Evolutionary conservation across 176 grass and related monocot species (phyloP).

Genomic region (Eremochloa ophiuroides): DNA sequence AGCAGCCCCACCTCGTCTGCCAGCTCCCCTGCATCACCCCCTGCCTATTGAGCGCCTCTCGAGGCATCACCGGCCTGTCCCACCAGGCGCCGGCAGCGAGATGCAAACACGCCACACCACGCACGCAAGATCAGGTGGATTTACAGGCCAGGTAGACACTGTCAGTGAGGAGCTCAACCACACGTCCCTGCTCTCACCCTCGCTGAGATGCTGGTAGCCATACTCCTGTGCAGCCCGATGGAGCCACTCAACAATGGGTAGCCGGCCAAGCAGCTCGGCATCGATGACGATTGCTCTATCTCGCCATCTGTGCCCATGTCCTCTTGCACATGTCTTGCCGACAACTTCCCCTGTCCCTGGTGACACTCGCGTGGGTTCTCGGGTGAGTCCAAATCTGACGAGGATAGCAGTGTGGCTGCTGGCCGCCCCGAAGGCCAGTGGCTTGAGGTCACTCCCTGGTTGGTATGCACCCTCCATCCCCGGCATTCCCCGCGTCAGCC

Average conservation of each 20-base stretch:
- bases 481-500: constrained; percentile 3
- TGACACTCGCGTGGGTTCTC: background rate
- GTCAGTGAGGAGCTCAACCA: background rate
- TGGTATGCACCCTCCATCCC: too few species aligned
- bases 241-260: background rate
- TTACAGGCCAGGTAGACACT: background rate
- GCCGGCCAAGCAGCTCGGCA: background rate
- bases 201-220: background rate
- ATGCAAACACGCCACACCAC: background rate
- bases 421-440: background rate
- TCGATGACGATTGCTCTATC: background rate
- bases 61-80: background rate
- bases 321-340: too few species aligned
- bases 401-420: rapidly evolving
- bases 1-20: background rate
- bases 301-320: background rate
- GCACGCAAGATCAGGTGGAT: background rate
- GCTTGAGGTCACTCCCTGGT: background rate
- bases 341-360: too few species aligned
- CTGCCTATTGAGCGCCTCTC: background rate
- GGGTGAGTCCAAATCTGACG: background rate
- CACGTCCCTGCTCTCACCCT: background rate
- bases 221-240: background rate
- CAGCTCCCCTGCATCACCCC: background rate
- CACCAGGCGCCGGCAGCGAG: background rate